Base-by-base conservation (phyloP, 1,139 yeast species). In the Debaryomyces singareniensis region DNA sequence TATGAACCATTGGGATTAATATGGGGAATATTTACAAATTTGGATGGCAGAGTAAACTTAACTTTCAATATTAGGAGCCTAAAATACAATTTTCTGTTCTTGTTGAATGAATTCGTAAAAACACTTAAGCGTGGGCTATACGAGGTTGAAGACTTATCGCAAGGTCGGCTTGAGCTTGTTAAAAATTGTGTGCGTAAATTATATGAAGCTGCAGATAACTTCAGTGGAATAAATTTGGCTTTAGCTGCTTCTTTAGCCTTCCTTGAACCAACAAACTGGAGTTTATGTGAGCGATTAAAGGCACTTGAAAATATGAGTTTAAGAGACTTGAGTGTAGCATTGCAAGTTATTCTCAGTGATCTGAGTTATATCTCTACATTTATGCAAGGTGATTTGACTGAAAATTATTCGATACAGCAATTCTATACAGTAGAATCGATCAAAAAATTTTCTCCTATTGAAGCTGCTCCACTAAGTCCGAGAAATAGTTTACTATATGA, bases 1-100 rank as follows among this genome's bases (percentile, higher is more conserved):
- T 64, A 78, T 0, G 72, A 75, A 34, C 44, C 60, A 15, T 38
- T 75, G 9, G 73, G 76, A 3, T 76, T 64, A 40, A 53, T 70
- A 1, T 79, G 79, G 72, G 75, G 70, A 13, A 36, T 78, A 0
- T 58, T 51, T 24, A 68, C 84, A 0, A 69, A 78, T 3, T 39
- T 57, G 14, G 66, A 68, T 35, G 75, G 78, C 5, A 70, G 65
- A 27, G 61, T 66, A 1, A 66, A 77, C 4, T 45, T 79, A 5
- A 49, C 68, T 0, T 42, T 79, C 23, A 68, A 67, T 4, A 44
- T 76, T 1, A 54, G 67, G 26, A 87, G 87, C 0, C 64, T 69
- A 13, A 42, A 48, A 0, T 49, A 51, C 14, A 70, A 71, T 2
- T 52, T 72, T 10, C 29, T 35, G 2, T 35, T 39, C 3, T 51